These are phyloP conservation scores for Isabelozyma gotoi DNA, from an alignment of 805 yeast species.

Conservation along the genomic window DNA sequence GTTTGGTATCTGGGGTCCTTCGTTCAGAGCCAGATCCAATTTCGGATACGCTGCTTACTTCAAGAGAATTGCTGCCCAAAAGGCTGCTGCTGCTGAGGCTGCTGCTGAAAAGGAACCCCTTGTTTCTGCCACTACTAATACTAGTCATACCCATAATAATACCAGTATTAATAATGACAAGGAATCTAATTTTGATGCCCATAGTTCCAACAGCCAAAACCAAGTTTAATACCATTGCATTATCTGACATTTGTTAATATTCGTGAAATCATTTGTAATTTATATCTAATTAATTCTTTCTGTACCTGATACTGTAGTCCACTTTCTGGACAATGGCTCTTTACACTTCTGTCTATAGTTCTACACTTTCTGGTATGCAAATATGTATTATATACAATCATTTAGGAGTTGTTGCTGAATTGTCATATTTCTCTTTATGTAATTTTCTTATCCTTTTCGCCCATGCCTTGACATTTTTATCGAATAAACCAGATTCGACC, in stretches of 20 bases:
- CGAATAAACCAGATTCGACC: slow-evolving; percentile 28
- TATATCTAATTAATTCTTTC: too few relatives aligned
- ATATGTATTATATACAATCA: background rate
- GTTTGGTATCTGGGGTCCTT: slow-evolving; percentile 58
- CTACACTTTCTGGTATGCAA: too few relatives aligned
- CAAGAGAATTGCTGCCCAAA: slow-evolving; percentile 3
- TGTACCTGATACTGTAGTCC: too few relatives aligned
- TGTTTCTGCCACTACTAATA: background rate
- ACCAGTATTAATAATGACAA: background rate
- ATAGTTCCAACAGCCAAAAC: background rate
- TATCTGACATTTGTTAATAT: background rate
- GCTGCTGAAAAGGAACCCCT: slow-evolving; percentile 4
- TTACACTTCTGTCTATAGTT: too few relatives aligned
- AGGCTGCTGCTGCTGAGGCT: slow-evolving; percentile 5
- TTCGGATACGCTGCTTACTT: slow-evolving; percentile 56
- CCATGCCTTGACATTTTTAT: slow-evolving; percentile 40
- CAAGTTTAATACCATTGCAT: too few relatives aligned
- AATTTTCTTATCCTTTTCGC: slow-evolving; percentile 37
- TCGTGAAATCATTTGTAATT: too few relatives aligned
- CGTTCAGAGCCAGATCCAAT: slow-evolving; percentile 53
- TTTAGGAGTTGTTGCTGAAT: slow-evolving; percentile 1
- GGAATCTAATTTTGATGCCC: too few relatives aligned
- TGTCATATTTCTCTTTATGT: slow-evolving; percentile 24
- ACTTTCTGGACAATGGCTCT: too few relatives aligned
- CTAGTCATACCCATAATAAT: background rate